A percentile compares a stretch with the other conserved stretches of the same genome.
Conservation (phyloP, 768 basidiomycete genomes). For the Hygrophorus pudorinus region DNA sequence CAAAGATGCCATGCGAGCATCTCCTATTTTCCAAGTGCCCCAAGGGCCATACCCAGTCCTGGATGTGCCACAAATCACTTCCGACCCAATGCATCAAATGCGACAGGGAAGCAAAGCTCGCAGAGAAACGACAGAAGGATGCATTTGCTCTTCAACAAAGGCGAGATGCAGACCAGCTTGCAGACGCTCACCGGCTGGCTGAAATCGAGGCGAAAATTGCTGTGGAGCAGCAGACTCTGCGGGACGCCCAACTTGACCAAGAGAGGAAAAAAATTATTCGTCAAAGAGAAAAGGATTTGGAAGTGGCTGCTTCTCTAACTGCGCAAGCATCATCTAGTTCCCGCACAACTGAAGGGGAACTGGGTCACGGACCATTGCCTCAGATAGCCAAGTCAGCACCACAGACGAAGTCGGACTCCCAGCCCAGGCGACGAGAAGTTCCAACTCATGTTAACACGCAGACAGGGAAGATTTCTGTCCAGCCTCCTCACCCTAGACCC, state of each 20-base stretch:
- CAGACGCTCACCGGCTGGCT: conserved; percentile 29
- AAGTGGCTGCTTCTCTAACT: conserved; percentile 16
- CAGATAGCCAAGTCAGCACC: too few relatives aligned
- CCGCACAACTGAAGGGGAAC: too few relatives aligned
- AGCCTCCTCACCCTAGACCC: conserved; percentile 20
- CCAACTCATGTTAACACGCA: conserved; percentile 1
- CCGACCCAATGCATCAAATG: conserved; percentile 35
- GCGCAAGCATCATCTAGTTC: conserved; percentile 4
- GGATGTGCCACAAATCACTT: conserved; percentile 31
- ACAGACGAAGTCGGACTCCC: too few relatives aligned
- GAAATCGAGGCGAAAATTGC: conserved; percentile 33
- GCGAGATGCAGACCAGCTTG: conserved; percentile 36
- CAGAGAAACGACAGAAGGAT: conserved; percentile 29
- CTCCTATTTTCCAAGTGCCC: conserved; percentile 30
- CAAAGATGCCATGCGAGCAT: conserved; percentile 39
- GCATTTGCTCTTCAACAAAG: conserved; percentile 33
- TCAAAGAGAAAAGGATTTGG: conserved; percentile 39
- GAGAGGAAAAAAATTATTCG: conserved; percentile 25
- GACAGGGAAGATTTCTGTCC: not conserved
- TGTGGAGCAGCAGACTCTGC: conserved; percentile 25
- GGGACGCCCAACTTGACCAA: conserved; percentile 26
- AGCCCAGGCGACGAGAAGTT: too few relatives aligned
- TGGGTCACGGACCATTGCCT: too few relatives aligned
- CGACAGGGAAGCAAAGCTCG: conserved; percentile 30
- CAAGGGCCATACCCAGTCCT: conserved; percentile 31